Evolutionary conservation across 805 yeast species (phyloP), one percentile per base, ranked within the genome.

Genomic region (Candida insectalens): DNA sequence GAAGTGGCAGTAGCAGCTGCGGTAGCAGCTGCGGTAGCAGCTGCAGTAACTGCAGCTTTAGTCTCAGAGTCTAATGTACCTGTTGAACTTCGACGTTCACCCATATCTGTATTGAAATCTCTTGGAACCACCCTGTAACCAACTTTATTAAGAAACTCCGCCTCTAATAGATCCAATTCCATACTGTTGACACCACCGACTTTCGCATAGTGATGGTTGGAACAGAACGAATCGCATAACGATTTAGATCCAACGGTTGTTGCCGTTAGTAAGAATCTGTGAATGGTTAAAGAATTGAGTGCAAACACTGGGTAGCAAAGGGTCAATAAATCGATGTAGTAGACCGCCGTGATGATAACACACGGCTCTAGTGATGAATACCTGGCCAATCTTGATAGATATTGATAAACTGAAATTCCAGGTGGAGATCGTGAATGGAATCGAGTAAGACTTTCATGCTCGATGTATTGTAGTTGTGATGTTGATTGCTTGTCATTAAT

Each of bases 361-460:
- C 94, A 82, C 40, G 82, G 82, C 43, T 87, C 95, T 37, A 92
- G 63, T 30, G 84, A 76, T 38, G 95, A 87, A 56, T 83, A 89
- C 46, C 83, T 80, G 6, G 89, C 70, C 31, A 89, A 62, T 45
- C 97, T 68, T 30, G 77, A 58, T 29, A 88, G 57, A 48, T 89
- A 89, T 35, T 82, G 83, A 43, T 70, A 71, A 12, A 87, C 74
- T 5, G 95, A 79, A 29, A 89, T 89, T 13, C 71, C 71, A 0
- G 98, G 97, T 3, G 96, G 95, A 0, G 89, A 77, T 41, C 96
- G 68, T 4, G 96, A 87, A 55, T 89, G 98, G 55, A 89, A 89
- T 43, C 97, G 63, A 1, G 98, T 89, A 34, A 92, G 65, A 29
- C 62, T 57, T 13, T 55, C 48, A 9, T 63, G 53, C 13, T 56